phyloP scores from a whole-genome alignment of 139 green algal genomes.

The Diplosphaera chodatii region DNA sequence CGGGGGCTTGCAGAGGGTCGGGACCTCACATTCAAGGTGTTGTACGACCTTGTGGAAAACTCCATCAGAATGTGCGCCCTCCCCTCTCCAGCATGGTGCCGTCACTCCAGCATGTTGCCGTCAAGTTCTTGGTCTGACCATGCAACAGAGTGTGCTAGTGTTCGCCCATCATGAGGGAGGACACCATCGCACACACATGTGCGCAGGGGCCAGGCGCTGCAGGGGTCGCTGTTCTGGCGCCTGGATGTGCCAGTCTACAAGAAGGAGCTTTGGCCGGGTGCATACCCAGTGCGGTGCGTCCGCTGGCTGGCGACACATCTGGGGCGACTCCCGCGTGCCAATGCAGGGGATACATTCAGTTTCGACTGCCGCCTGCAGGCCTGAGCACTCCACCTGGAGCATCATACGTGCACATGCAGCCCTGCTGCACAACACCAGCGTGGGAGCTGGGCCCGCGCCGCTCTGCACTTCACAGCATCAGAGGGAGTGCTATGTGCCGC shows the following conservation, averaged over 20 bases:
- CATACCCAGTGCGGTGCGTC: conserved; percentile 4
- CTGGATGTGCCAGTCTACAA: conserved; percentile 12
- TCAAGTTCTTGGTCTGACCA: too few species aligned
- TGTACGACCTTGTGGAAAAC: too few species aligned
- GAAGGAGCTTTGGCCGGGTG: background rate
- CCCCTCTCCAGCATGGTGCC: too few species aligned
- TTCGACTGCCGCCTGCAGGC: background rate
- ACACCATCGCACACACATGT: too few species aligned
- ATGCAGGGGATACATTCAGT: background rate
- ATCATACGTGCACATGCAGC: background rate
- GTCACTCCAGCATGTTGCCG: too few species aligned
- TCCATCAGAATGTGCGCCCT: too few species aligned
- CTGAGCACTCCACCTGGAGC: background rate
- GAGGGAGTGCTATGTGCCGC: background rate
- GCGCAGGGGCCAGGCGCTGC: conserved; percentile 5
- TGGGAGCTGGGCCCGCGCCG: background rate
- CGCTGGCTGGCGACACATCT: too few species aligned
- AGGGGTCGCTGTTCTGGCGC: conserved; percentile 19
- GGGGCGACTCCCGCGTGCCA: background rate
- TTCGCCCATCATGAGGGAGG: too few species aligned
- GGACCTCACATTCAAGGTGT: too few species aligned
- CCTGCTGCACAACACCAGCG: background rate
- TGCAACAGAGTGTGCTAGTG: too few species aligned
- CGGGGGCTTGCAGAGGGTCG: too few species aligned
- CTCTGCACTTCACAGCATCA: background rate